Evolutionary conservation across 768 basidiomycete genomes (phyloP).

Genomic region (Asterophora parasitica): DNA sequence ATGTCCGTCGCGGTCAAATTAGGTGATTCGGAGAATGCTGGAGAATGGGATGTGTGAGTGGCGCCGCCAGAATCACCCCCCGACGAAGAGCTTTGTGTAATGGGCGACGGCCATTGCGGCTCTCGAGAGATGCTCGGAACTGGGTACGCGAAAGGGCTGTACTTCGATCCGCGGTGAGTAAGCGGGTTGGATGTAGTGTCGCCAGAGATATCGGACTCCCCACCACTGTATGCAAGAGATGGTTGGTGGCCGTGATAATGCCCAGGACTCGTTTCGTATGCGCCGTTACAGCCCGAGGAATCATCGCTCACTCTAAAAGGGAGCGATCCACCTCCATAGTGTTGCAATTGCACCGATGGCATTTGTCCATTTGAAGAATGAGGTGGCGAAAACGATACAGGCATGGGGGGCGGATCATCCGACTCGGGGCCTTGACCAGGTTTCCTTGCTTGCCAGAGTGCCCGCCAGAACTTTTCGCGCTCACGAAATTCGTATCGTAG

Average conservation of each 20-base stretch:
- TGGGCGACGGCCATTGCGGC: constrained; percentile 33
- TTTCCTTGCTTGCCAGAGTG: constrained; percentile 64
- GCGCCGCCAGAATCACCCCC: constrained; percentile 37
- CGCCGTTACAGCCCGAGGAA: constrained; percentile 34
- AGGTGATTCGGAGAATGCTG: constrained; percentile 55
- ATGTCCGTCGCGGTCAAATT: constrained; percentile 38
- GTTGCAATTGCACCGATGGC: constrained; percentile 27
- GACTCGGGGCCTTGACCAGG: constrained; percentile 44
- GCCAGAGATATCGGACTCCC: constrained; percentile 22
- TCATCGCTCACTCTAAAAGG: constrained; percentile 49
- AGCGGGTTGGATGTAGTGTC: constrained; percentile 27
- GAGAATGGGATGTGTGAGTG: constrained; percentile 45
- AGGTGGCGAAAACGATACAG: constrained; percentile 39
- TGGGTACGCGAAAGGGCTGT: constrained; percentile 44
- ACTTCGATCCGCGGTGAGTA: constrained; percentile 46
- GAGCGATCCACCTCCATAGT: constrained; percentile 34
- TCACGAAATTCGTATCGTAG: constrained; percentile 63
- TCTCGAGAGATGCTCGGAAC: constrained; percentile 32
- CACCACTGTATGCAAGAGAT: constrained; percentile 31
- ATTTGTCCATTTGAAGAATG: constrained; percentile 29
- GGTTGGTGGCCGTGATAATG: constrained; percentile 47
- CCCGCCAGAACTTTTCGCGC: constrained; percentile 70
- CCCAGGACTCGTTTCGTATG: constrained; percentile 37
- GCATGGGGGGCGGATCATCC: constrained; percentile 48
- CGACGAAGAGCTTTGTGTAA: constrained; percentile 31